phyloP scores from a whole-genome alignment of 1,284 basidiomycete genomes.

The Violaceomyces palustris region DNA sequence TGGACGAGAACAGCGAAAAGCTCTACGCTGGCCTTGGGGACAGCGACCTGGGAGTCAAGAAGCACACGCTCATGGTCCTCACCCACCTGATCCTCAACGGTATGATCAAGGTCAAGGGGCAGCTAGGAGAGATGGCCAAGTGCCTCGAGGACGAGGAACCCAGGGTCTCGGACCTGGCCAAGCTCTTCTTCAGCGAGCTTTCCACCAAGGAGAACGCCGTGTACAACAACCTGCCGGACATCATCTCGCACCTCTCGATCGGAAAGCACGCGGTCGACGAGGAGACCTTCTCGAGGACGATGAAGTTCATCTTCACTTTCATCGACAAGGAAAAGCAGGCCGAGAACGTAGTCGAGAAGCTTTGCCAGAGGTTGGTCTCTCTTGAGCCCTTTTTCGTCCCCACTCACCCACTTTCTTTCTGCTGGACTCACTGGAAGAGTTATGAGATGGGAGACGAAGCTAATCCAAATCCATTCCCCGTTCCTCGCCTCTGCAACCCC shows the following conservation, averaged over 20 bases:
- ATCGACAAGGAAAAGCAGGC: constrained; percentile 72
- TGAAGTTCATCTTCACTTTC: constrained; percentile 92
- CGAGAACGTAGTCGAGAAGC: constrained; percentile 52
- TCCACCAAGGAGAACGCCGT: constrained; percentile 96
- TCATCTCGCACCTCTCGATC: constrained; percentile 68
- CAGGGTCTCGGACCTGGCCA: constrained; percentile 85
- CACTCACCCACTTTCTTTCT: neutral
- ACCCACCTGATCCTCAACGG: constrained; percentile 96
- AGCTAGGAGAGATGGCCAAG: constrained; percentile 98
- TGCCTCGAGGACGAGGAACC: constrained; percentile 90
- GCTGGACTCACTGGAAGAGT: neutral
- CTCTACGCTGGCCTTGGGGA: constrained; percentile 91
- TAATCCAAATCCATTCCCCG: neutral
- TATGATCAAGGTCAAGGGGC: constrained; percentile 99
- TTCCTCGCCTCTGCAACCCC: neutral
- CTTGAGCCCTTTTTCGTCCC: neutral
- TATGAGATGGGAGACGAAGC: neutral
- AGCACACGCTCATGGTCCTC: constrained; percentile 97
- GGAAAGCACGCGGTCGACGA: constrained; percentile 93
- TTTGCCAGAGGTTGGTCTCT: constrained; percentile 41
- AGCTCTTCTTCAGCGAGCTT: constrained; percentile 92
- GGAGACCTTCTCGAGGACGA: constrained; percentile 82
- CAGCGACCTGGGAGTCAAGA: constrained; percentile 82
- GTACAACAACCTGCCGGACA: constrained; percentile 85
- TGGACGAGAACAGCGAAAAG: constrained; percentile 94